Conservation (phyloP, 345 rosid species). For the Salix koriyanagi region DNA sequence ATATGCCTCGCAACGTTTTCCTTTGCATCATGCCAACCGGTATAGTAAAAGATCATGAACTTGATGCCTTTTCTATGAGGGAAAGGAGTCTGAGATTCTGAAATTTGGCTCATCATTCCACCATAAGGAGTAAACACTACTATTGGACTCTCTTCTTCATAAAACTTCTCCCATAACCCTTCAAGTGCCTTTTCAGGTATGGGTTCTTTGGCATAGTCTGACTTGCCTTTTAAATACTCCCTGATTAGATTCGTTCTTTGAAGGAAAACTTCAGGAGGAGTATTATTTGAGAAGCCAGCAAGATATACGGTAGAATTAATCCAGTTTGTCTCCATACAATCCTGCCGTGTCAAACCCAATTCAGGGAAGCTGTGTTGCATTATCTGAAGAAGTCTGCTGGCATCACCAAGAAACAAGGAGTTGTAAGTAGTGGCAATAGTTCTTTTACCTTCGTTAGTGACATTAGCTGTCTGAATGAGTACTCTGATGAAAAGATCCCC, state of each 20-base stretch:
- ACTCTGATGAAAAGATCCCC: too few species aligned
- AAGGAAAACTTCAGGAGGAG: constrained; percentile 21
- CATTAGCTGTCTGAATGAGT: too few species aligned
- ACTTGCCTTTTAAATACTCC: constrained; percentile 30
- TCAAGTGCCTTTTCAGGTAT: constrained; percentile 20
- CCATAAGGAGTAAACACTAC: constrained; percentile 38
- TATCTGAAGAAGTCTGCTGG: constrained; percentile 14
- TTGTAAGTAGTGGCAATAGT: constrained; percentile 9
- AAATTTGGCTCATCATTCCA: constrained; percentile 33
- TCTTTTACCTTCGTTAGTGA: too few species aligned
- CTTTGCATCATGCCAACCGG: too few species aligned
- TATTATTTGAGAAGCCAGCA: constrained; percentile 8
- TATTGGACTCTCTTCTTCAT: constrained; percentile 42
- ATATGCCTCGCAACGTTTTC: too few species aligned
- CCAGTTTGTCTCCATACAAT: constrained; percentile 35
- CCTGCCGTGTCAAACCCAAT: constrained; percentile 21
- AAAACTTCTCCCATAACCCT: constrained; percentile 30
- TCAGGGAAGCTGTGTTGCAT: constrained; percentile 30
- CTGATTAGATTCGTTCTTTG: constrained; percentile 7
- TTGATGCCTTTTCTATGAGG: constrained; percentile 25
- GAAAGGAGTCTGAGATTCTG: constrained; percentile 26
- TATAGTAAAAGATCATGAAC: constrained; percentile 15
- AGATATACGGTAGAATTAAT: constrained; percentile 5
- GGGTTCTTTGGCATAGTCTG: constrained; percentile 27
- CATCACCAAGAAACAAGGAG: constrained; percentile 17